phyloP scores from a whole-genome alignment of 1,139 yeast species.

The Pichia sp. region DNA sequence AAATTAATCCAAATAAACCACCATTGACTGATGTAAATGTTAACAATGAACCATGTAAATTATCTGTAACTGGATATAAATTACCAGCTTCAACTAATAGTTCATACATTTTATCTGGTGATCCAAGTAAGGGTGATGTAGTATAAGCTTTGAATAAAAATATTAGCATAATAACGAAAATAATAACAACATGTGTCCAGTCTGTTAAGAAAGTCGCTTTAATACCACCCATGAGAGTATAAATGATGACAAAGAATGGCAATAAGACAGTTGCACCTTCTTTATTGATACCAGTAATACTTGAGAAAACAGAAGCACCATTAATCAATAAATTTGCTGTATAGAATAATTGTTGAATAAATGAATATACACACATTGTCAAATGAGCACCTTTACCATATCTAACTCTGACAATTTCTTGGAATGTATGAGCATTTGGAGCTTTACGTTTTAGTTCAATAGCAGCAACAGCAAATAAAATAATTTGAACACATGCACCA shows the following conservation, averaged over 20 bases:
- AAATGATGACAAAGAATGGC: slow-evolving; percentile 39
- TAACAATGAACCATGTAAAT: slow-evolving; percentile 43
- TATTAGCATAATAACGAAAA: slow-evolving; percentile 23
- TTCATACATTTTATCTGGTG: slow-evolving; percentile 42
- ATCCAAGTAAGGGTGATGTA: slow-evolving; percentile 38
- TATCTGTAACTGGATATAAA: slow-evolving; percentile 32
- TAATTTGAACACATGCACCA: slow-evolving; percentile 49
- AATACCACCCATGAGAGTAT: slow-evolving; percentile 39
- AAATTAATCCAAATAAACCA: slow-evolving; percentile 22
- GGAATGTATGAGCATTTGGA: slow-evolving; percentile 49
- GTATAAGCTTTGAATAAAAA: slow-evolving; percentile 39
- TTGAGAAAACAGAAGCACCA: slow-evolving; percentile 35
- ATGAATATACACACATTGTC: slow-evolving; percentile 21
- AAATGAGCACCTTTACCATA: slow-evolving; percentile 36
- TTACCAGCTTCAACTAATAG: slow-evolving; percentile 31
- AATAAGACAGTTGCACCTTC: slow-evolving; percentile 36
- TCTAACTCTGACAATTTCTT: slow-evolving; percentile 43
- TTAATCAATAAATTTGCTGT: slow-evolving; percentile 34
- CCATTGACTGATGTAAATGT: slow-evolving; percentile 34
- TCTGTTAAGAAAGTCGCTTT: slow-evolving; percentile 37
- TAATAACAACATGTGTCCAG: slow-evolving; percentile 27
- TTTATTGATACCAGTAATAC: slow-evolving; percentile 36
- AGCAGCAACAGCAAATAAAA: slow-evolving; percentile 45
- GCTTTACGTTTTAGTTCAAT: slow-evolving; percentile 49
- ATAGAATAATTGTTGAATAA: slow-evolving; percentile 24